These are phyloP conservation scores for Piromyces sp. DNA, from an alignment of 192 early-diverging fungal genomes.

Conservation along the genomic window DNA sequence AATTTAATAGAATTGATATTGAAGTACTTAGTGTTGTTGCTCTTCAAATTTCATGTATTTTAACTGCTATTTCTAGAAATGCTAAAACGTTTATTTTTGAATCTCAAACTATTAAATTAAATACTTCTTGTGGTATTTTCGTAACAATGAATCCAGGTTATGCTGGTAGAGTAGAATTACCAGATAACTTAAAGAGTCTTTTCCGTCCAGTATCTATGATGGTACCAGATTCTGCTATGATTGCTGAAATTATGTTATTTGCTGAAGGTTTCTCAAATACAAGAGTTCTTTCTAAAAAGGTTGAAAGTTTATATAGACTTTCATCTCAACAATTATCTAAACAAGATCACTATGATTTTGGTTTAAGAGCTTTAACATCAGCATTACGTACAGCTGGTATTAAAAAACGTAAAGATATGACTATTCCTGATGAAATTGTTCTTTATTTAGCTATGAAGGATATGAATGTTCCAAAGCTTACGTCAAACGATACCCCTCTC, in stretches of 20 bases:
- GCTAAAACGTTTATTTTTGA: not conserved
- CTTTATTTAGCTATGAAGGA: slow-evolving; percentile 11
- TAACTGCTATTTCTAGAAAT: not conserved
- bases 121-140: slow-evolving; percentile 21
- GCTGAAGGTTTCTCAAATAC: slow-evolving; percentile 35
- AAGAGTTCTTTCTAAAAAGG: slow-evolving; percentile 30
- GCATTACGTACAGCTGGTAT: slow-evolving; percentile 32
- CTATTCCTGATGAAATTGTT: not conserved
- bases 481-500: slow-evolving; percentile 18
- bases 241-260: slow-evolving; percentile 38
- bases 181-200: slow-evolving; percentile 40
- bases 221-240: slow-evolving; percentile 36
- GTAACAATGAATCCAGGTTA: slow-evolving; percentile 42
- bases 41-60: not conserved
- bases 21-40: not conserved
- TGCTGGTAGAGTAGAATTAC: slow-evolving; percentile 37
- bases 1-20: not conserved
- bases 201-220: slow-evolving; percentile 44
- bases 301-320: slow-evolving; percentile 30
- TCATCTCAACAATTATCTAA: slow-evolving; percentile 33
- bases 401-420: slow-evolving; percentile 13
- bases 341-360: slow-evolving; percentile 37
- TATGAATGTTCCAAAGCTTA: slow-evolving; percentile 35
- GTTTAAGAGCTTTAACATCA: slow-evolving; percentile 31
- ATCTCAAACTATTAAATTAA: not conserved